Base-by-base conservation (phyloP, 2,329 filamentous ascomycete genomes). In the Ophiostoma fasciatum region DNA sequence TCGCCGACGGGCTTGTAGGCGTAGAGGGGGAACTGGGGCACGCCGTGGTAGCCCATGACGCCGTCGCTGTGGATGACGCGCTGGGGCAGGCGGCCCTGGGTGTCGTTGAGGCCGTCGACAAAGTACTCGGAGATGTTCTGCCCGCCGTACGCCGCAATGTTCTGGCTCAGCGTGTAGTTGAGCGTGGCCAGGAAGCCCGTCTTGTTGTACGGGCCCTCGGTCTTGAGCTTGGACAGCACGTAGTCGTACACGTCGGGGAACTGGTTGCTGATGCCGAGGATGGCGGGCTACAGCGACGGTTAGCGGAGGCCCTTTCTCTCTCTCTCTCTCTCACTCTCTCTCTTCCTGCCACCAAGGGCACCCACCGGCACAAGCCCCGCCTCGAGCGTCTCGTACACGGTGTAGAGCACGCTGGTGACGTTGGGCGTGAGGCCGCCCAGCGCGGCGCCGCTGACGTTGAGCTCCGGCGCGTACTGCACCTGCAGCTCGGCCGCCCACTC, bases 401-500 rank as follows among this genome's bases (percentile, higher is more conserved):
- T 37, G 7, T 42, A 17, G 3, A 64, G 38, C 13, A 59, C 55
- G 7, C 43, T 52, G 5, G 51, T 53, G 11, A 61, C 49, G 32
- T 63, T 60, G 2, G 62, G 55, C 4, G 59, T 55, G 15, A 62
- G 48, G 10, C 64, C 64, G 11, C 64, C 65, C 0, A 68, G 40
- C 1, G 60, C 64, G 4, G 55, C 56, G 7, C 64, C 64, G 4
- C 51, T 51, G 26, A 68, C 54, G 19, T 50, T 47, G 27, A 69
- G 45, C 38, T 68, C 62, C 2, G 63, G 61, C 1, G 65, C 66
- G 43, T 69, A 69, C 17, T 49, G 49, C 2, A 52, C 49, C 37
- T 64, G 59, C 32, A 69, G 44, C 43, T 68, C 62, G n/a, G 60
- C 56, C 1, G 64, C 64, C 58, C 59, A 68, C 34, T 61, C 62